Evolutionary conservation across 176 grass and related monocot species (phyloP), one percentile per base, ranked within the genome.

Genomic region (Ensete ventricosum): DNA sequence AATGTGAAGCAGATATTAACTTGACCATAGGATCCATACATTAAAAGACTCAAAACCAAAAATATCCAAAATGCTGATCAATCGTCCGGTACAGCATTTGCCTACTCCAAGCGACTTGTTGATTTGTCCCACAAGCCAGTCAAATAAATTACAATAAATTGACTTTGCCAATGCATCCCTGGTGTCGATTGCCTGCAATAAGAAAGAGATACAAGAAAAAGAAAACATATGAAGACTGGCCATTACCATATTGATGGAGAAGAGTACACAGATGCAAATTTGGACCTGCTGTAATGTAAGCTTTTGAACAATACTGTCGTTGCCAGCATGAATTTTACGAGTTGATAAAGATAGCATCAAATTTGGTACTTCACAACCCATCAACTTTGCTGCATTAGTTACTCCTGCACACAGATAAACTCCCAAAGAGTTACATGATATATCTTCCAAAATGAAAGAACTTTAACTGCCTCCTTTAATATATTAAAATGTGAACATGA

Each of bases 51-150:
- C 95, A 71, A 99, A 99, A 64, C 95, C 95, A 13, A 94, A 99
- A 62, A 99, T 99, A 81, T 99, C 95, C 82, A 99, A 88, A 85
- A 99, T 99, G 81, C 88, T 94, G 70, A 99, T 99, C 27, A 88
- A 99, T 91, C 86, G 85, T 78, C 88, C 90, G 58, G 86, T 85
- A 72, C 83, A 86, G 70, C 90, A 81, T 78, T 94, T 94, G 57
- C 88, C 90, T 62, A 90, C 86, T 70, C 82, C 87, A 78, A 99
- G 88, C 79, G 95, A 94, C 54, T 85, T 99, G 72, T 99, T 99
- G 74, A 99, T 91, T 88, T 94, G 95, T 82, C 91, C 90, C 62
- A 94, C 88, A 75, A 99, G 84, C 90, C 88, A 94, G 75, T 91
- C 90, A 85, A 99, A 99, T 73, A 99, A 86, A 76, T 86, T 94